phyloP scores from a whole-genome alignment of 108 stramenopile species.

The Cylindrotheca closterium region DNA sequence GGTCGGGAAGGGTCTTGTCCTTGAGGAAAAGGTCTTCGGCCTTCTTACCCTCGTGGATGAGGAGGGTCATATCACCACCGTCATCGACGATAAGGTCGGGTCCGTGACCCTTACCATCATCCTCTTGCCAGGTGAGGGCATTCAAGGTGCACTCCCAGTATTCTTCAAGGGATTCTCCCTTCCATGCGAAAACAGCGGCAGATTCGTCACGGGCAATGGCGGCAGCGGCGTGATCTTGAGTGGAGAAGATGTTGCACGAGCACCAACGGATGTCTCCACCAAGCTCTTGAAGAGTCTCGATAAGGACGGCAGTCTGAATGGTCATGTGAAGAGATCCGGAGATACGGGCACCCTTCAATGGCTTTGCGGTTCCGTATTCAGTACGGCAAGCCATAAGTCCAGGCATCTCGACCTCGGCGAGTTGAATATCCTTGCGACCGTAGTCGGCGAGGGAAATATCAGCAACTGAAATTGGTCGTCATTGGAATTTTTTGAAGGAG shows the following conservation, averaged over 20 bases:
- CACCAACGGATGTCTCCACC: slow-evolving; percentile 99
- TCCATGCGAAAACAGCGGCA: slow-evolving; percentile 99
- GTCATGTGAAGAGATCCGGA: slow-evolving; percentile 99
- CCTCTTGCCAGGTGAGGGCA: slow-evolving; percentile 95
- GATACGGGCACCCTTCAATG: slow-evolving; percentile 91
- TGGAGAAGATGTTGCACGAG: slow-evolving; percentile 99
- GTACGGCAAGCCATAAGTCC: slow-evolving; percentile 98
- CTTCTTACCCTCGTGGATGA: slow-evolving; percentile 99
- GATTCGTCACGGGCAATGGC: slow-evolving; percentile 98
- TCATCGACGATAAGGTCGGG: slow-evolving; percentile 99
- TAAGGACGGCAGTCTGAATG: slow-evolving; percentile 99
- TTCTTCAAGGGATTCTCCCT: slow-evolving; percentile 99
- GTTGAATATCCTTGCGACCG: slow-evolving; percentile 99
- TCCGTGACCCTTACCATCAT: slow-evolving; percentile 98
- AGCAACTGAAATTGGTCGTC: slow-evolving; percentile 70
- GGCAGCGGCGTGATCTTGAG: slow-evolving; percentile 99
- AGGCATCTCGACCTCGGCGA: slow-evolving; percentile 99
- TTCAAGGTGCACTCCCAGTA: slow-evolving; percentile 99
- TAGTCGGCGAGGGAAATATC: slow-evolving; percentile 99
- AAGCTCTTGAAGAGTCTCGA: slow-evolving; percentile 96
- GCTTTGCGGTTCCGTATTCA: slow-evolving; percentile 82
- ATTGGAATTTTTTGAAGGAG: no score
- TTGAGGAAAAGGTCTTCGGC: slow-evolving; percentile 96
- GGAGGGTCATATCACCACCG: slow-evolving; percentile 99
- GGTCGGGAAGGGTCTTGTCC: slow-evolving; percentile 97